phyloP scores from a whole-genome alignment of 495 filamentous ascomycete species.

The Penicillium coffeae region DNA sequence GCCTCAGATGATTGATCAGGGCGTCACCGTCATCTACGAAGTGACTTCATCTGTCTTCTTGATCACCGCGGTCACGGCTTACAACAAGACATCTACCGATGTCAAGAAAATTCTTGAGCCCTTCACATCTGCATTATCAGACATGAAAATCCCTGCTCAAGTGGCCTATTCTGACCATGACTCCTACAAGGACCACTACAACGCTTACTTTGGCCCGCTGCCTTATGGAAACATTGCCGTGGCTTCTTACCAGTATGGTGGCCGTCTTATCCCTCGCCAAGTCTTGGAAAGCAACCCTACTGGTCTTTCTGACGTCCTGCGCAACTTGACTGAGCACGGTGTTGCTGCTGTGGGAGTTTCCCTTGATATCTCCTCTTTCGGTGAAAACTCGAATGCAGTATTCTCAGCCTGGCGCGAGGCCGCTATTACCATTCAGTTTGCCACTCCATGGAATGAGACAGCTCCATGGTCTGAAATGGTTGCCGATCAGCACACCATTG shows the following conservation, averaged over 20 bases:
- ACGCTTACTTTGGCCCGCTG: constrained; percentile 35
- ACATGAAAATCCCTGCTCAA: constrained; percentile 25
- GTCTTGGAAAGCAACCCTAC: constrained; percentile 44
- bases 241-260: constrained; percentile 50
- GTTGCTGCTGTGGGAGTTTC: constrained; percentile 44
- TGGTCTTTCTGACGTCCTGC: constrained; percentile 32
- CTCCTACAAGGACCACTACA: constrained; percentile 49
- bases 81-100: constrained; percentile 28
- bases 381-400: constrained; percentile 49
- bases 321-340: constrained; percentile 37
- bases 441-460: constrained; percentile 38
- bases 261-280: constrained; percentile 53
- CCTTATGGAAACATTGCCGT: constrained; percentile 41
- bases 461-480: constrained; percentile 42
- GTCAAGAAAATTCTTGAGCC: constrained; percentile 28
- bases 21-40: constrained; percentile 44
- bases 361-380: constrained; percentile 35
- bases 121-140: constrained; percentile 25
- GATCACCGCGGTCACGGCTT: constrained; percentile 40
- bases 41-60: constrained; percentile 44
- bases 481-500: constrained; percentile 35
- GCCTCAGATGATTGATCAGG: constrained; percentile 47
- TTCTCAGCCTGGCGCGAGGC: constrained; percentile 46
- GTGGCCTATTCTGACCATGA: constrained; percentile 26
- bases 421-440: constrained; percentile 44